A percentile compares a stretch with the other conserved stretches of the same genome.
These are phyloP conservation scores for Peronospora destructor DNA, from an alignment of 352 stramenopile genomes.

Conservation along the genomic window DNA sequence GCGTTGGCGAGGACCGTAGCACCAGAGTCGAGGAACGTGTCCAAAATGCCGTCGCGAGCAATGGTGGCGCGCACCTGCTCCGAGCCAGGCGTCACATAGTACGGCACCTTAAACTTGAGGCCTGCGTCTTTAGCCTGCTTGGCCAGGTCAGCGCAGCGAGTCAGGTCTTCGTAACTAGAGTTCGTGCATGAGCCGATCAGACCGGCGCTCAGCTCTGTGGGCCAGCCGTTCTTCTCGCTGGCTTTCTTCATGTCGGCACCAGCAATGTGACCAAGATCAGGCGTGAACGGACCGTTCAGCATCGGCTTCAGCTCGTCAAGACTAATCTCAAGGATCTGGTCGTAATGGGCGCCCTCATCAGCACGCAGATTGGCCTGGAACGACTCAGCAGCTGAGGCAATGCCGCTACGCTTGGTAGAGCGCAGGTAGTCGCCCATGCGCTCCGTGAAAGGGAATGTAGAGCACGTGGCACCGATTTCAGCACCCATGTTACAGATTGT, in stretches of 20 bases:
- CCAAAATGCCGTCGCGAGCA: slow-evolving; percentile 84
- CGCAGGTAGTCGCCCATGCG: slow-evolving; percentile 90
- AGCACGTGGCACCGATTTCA: slow-evolving; percentile 91
- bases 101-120: slow-evolving; percentile 89
- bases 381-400: slow-evolving; percentile 83
- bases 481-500: slow-evolving; percentile 95
- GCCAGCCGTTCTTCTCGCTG: slow-evolving; percentile 87
- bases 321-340: slow-evolving; percentile 92
- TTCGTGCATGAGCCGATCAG: slow-evolving; percentile 93
- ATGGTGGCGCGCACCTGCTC: slow-evolving; percentile 91
- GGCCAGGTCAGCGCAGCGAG: slow-evolving; percentile 83
- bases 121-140: slow-evolving; percentile 78
- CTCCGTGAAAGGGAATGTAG: slow-evolving; percentile 90
- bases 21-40: slow-evolving; percentile 85
- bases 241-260: slow-evolving; percentile 60
- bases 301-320: slow-evolving; percentile 86
- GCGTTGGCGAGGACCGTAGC: slow-evolving; percentile 89
- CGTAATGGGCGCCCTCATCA: slow-evolving; percentile 88
- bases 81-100: slow-evolving; percentile 89
- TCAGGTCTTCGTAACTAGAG: slow-evolving; percentile 92
- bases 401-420: slow-evolving; percentile 83
- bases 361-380: slow-evolving; percentile 84
- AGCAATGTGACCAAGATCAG: slow-evolving; percentile 83
- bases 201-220: slow-evolving; percentile 83
- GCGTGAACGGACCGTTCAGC: slow-evolving; percentile 90